These are phyloP conservation scores for Populus tomentosa DNA, from an alignment of 441 rosid genomes.

Conservation along the genomic window DNA sequence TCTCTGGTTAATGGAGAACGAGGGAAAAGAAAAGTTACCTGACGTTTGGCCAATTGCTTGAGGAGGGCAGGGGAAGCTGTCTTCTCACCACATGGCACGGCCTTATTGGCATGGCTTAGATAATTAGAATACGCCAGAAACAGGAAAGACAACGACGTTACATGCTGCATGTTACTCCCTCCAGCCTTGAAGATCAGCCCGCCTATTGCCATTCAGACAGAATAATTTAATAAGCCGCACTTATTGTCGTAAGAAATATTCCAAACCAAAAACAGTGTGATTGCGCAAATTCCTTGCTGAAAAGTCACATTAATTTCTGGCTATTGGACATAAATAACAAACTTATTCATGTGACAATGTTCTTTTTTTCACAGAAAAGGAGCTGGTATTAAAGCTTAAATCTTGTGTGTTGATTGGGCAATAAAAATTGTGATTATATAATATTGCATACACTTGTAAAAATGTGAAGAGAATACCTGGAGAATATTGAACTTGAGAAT, in stretches of 20 bases:
- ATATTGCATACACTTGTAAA: neutral
- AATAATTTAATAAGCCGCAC: neutral
- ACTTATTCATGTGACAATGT: constrained; percentile 4
- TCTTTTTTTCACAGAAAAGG: constrained; percentile 3
- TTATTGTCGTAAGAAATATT: no score
- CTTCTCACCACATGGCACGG: constrained; percentile 56
- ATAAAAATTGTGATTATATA: no score
- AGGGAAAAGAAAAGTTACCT: constrained; percentile 42
- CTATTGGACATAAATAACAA: constrained; percentile 6
- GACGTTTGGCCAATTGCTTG: constrained; percentile 77
- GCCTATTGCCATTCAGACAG: constrained; percentile 21
- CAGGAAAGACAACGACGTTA: constrained; percentile 81
- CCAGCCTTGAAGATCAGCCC: no score
- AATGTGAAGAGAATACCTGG: constrained; percentile 43
- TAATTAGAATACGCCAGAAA: constrained; percentile 75
- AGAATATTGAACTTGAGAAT: constrained; percentile 89
- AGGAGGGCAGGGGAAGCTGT: constrained; percentile 67
- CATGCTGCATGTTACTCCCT: no score
- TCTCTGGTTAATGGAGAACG: neutral
- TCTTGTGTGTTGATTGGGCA: neutral
- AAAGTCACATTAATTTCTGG: constrained; percentile 10
- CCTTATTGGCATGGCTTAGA: constrained; percentile 63
- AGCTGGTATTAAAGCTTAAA: neutral
- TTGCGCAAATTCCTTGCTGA: neutral
- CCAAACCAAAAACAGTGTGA: no score